These are phyloP conservation scores for Boletus coccyginus DNA, from an alignment of 768 basidiomycete genomes.

Conservation along the genomic window DNA sequence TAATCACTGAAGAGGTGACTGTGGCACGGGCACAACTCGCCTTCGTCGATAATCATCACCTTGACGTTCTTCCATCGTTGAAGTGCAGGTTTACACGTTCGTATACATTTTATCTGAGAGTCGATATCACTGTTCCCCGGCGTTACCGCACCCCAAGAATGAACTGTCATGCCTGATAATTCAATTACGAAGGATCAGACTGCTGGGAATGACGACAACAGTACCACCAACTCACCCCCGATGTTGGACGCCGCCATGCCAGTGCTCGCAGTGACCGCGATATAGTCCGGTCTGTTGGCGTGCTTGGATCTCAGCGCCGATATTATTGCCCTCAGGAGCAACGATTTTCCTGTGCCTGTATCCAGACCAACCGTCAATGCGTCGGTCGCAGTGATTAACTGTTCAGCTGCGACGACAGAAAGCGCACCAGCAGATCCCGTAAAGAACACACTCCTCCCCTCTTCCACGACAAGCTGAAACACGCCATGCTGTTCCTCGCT, in stretches of 20 bases:
- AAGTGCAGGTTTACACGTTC: slow-evolving; percentile 50
- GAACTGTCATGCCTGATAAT: slow-evolving; percentile 52
- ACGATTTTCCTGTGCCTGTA: slow-evolving; percentile 63
- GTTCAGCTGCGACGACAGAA: not conserved
- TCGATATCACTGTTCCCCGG: slow-evolving; percentile 41
- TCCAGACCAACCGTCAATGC: not conserved
- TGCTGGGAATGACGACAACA: not conserved
- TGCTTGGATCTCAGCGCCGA: slow-evolving; percentile 41
- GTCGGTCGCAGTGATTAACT: not conserved
- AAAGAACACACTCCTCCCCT: slow-evolving; percentile 62
- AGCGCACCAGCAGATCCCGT: slow-evolving; percentile 63
- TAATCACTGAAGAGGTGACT: not conserved
- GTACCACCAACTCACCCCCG: slow-evolving; percentile 26
- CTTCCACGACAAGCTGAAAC: slow-evolving; percentile 50
- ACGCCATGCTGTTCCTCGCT: slow-evolving; percentile 55
- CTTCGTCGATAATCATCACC: slow-evolving; percentile 65
- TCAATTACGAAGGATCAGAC: not conserved
- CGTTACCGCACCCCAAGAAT: slow-evolving; percentile 60
- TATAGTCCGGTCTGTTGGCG: slow-evolving; percentile 28
- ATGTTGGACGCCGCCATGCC: slow-evolving; percentile 51
- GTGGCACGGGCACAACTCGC: slow-evolving; percentile 30
- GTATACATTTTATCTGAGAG: slow-evolving; percentile 48
- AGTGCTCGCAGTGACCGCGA: slow-evolving; percentile 47
- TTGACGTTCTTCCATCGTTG: slow-evolving; percentile 56
- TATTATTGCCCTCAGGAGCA: slow-evolving; percentile 58